Percentiles rank a stretch among this genome's conserved stretches.
Conservation (phyloP, 768 basidiomycete genomes). For the Cystobasidium tubakii region DNA sequence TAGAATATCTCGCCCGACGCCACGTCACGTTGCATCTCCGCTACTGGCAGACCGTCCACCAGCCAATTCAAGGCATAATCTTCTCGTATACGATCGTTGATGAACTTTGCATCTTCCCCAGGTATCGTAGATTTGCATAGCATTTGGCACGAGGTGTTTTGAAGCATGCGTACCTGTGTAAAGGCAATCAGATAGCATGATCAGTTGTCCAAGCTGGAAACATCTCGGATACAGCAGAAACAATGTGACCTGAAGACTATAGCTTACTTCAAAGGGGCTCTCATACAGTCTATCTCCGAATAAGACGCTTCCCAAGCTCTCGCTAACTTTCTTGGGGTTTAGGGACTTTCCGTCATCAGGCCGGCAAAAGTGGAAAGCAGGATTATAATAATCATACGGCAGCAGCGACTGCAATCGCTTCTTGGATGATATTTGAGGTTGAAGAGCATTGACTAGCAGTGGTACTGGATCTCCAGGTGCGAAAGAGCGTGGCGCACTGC, state of each 20-base stretch:
- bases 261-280: conserved; percentile 73
- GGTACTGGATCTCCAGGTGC: conserved; percentile 65
- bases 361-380: conserved; percentile 74
- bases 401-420: not conserved
- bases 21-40: conserved; percentile 79
- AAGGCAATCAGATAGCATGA: conserved; percentile 1
- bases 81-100: conserved; percentile 83
- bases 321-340: conserved; percentile 46
- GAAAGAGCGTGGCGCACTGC: conserved; percentile 80
- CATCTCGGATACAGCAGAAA: not conserved
- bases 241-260: not conserved
- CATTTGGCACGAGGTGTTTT: conserved; percentile 67
- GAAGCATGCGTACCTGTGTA: conserved; percentile 69
- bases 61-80: conserved; percentile 94
- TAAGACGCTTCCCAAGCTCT: conserved; percentile 80
- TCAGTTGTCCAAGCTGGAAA: not conserved
- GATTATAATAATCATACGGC: conserved; percentile 79
- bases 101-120: conserved; percentile 71
- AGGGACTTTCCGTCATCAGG: conserved; percentile 62
- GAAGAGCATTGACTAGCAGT: conserved; percentile 48
- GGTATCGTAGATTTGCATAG: conserved; percentile 65
- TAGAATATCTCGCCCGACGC: conserved; percentile 79
- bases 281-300: conserved; percentile 93
- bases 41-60: conserved; percentile 85
- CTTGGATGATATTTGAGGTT: not conserved